These are phyloP conservation scores for Nicotiana otophora DNA, from an alignment of 257 asterid genomes.

Conservation along the genomic window DNA sequence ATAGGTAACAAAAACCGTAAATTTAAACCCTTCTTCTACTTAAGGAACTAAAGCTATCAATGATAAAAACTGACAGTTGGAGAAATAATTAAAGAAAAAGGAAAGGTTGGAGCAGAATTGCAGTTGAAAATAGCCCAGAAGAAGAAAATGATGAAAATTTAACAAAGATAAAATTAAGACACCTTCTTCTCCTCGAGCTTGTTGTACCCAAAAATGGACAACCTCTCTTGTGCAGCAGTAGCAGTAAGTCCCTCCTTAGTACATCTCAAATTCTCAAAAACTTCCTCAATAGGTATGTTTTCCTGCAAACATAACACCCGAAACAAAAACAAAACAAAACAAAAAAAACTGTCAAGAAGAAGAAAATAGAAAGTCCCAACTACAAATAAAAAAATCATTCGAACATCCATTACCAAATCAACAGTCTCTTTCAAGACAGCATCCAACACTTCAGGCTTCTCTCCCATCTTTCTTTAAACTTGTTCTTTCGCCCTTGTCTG, in stretches of 20 bases:
- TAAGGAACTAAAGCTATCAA: neutral
- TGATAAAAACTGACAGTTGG: neutral
- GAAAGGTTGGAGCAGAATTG: neutral
- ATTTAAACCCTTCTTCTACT: neutral
- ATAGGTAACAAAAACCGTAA: neutral
- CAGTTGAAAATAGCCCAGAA: neutral
- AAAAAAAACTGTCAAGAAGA: conserved; percentile 11
- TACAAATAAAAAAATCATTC: conserved; percentile 1
- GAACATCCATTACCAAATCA: conserved; percentile 83
- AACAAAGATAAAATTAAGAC: neutral
- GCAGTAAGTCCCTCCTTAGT: conserved; percentile 75
- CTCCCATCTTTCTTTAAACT: conserved; percentile 42
- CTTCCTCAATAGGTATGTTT: conserved; percentile 90
- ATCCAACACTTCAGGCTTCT: conserved; percentile 88
- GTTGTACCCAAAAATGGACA: conserved; percentile 86
- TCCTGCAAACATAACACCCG: conserved; percentile 47
- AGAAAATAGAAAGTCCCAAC: neutral
- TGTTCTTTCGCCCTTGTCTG: neutral
- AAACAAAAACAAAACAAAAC: neutral
- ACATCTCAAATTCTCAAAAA: conserved; percentile 93
- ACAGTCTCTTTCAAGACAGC: conserved; percentile 97
- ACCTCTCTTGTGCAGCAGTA: conserved; percentile 80
- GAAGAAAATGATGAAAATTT: neutral
- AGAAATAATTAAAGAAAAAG: neutral
- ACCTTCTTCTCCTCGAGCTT: conserved; percentile 99